phyloP scores from a whole-genome alignment of 371 early-diverging fungal genomes.

The Mortierella sp. region DNA sequence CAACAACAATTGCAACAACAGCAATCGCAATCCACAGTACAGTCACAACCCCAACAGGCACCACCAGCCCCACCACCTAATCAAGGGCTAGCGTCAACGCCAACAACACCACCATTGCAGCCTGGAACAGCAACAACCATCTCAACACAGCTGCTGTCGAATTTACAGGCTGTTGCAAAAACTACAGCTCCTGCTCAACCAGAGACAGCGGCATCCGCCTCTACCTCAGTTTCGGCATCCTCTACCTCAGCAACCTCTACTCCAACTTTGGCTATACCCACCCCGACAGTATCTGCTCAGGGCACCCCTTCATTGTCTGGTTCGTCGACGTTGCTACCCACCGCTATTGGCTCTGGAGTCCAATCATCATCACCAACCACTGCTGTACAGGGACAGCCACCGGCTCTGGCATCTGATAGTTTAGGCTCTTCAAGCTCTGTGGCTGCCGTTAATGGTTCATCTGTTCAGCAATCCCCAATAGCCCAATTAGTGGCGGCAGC shows the following conservation, averaged over 20 bases:
- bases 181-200: slow-evolving; percentile 1
- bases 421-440: background rate
- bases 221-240: background rate
- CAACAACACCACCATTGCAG: background rate
- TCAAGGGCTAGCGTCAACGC: background rate
- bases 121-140: background rate
- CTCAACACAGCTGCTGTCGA: slow-evolving; percentile 15
- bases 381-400: background rate
- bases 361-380: background rate
- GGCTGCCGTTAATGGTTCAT: background rate
- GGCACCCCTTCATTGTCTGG: slow-evolving; percentile 23
- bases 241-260: slow-evolving; percentile 8
- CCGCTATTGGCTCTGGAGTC: background rate
- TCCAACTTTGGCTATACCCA: slow-evolving; percentile 32
- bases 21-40: slow-evolving; percentile 10
- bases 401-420: background rate
- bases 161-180: slow-evolving; percentile 15
- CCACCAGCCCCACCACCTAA: background rate
- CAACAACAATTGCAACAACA: slow-evolving; percentile 27
- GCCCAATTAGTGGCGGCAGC: slow-evolving; percentile 39
- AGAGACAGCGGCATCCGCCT: background rate
- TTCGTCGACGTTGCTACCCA: slow-evolving; percentile 1
- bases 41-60: slow-evolving; percentile 9
- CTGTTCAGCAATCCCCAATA: slow-evolving; percentile 26
- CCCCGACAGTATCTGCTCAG: slow-evolving; percentile 18